Percentiles rank a stretch among this genome's conserved stretches.
Conservation (phyloP, 2,329 filamentous ascomycete species). For the Metarhizium brunneum region DNA sequence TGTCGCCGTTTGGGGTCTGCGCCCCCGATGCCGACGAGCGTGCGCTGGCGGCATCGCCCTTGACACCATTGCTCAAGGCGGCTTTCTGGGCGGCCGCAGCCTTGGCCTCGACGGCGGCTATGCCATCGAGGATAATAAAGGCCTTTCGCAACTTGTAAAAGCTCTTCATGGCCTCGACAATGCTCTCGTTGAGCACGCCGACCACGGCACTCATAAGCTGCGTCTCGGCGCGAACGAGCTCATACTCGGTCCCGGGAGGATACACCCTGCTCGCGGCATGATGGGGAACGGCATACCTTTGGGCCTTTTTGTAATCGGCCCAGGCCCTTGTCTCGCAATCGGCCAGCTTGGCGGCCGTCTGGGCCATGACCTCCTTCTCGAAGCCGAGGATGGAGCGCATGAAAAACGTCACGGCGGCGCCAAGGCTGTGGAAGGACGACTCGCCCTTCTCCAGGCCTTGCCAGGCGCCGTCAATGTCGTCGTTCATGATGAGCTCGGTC, state of each 20-base stretch:
- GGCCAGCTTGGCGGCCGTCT: slow-evolving; percentile 63
- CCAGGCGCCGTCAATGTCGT: slow-evolving; percentile 82
- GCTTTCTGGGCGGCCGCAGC: slow-evolving; percentile 27
- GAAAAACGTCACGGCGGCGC: slow-evolving; percentile 72
- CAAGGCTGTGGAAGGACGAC: slow-evolving; percentile 84
- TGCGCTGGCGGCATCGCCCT: slow-evolving; percentile 30
- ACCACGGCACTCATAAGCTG: slow-evolving; percentile 87
- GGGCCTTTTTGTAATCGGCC: slow-evolving; percentile 65
- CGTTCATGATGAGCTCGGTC: slow-evolving; percentile 69
- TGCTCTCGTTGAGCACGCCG: slow-evolving; percentile 80
- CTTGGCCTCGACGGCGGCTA: slow-evolving; percentile 65
- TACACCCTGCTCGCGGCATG: slow-evolving; percentile 47
- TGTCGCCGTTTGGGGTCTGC: slow-evolving; percentile 28
- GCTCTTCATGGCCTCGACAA: slow-evolving; percentile 82
- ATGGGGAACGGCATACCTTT: slow-evolving; percentile 42
- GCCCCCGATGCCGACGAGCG: slow-evolving; percentile 34
- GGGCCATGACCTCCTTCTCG: slow-evolving; percentile 82
- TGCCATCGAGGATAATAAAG: slow-evolving; percentile 69
- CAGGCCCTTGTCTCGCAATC: slow-evolving; percentile 70
- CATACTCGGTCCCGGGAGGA: slow-evolving; percentile 76
- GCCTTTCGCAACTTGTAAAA: slow-evolving; percentile 92
- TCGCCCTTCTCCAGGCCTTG: slow-evolving; percentile 58
- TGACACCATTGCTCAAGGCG: slow-evolving; percentile 11
- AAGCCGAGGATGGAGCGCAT: slow-evolving; percentile 81
- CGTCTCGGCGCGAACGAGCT: slow-evolving; percentile 72